Base-by-base conservation (phyloP, 1,139 yeast genomes). In the Hanseniaspora uvarum region DNA sequence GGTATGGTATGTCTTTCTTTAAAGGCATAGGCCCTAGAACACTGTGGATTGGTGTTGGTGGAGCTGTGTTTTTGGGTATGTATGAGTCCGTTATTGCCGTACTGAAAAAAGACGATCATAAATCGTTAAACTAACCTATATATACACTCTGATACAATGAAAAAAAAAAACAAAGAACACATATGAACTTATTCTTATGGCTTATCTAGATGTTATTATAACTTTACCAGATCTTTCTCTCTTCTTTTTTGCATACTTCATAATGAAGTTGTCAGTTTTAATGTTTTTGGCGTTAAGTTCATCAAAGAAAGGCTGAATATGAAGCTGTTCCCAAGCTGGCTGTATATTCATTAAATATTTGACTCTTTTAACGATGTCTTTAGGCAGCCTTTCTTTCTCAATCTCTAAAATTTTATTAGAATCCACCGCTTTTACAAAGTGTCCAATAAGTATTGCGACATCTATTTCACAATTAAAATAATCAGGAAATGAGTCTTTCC, bases 41-140 rank as follows among this genome's bases (percentile, higher is more conserved):
- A 0, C 76, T 86, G 79, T 92, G 98, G 98, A 92, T 92, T 57
- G 83, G 95, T 70, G 94, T 95, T 4, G 99, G 99, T 18, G 99
- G 99, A 19, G 96, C 97, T 31, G 87, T 94, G 37, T 92, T 94
- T 70, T 73, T 92, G 56, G 99, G 99, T 3, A 86, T 87, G 56
- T 92, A 92, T 64, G 98, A 92, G 68, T 69, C 83, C 24, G 89
- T 83, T 4, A 79, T 73, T 56, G 60, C 63, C 1, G 33, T 64
- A 1, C 56, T 65, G 36, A 28, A 28, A 23, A 43, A 30, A 43
- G 53, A 36, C 23, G 21, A 23, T 6, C 18, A 16, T 8, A 24
- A 24, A 43, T 18, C 26, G 4, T 19, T 26, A 7, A 12, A 3
- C 34, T 26, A 30, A 30, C 18, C 4, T 23, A 10, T 38, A 38